phyloP scores from a whole-genome alignment of 768 basidiomycete species.

The Pilatotrama ljubarskyi region DNA sequence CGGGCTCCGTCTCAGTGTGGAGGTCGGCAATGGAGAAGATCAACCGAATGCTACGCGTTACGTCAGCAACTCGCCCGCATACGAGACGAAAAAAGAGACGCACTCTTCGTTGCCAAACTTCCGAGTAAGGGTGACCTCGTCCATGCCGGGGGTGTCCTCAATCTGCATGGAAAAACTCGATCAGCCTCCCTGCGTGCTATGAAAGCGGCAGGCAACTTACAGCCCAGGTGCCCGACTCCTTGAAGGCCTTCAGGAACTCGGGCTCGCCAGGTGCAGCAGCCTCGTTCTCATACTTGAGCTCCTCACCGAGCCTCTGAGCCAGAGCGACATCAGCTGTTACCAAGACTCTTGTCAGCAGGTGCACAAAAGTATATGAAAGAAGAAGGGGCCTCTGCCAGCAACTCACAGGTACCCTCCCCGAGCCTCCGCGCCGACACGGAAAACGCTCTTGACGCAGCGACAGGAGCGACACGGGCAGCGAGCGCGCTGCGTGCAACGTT shows the following conservation, averaged over 20 bases:
- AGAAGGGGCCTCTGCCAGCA: neutral
- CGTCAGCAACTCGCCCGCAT: neutral
- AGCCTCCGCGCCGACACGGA: slow-evolving; percentile 40
- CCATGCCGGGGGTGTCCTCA: slow-evolving; percentile 66
- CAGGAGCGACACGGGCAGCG: slow-evolving; percentile 25
- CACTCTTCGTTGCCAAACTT: slow-evolving; percentile 91
- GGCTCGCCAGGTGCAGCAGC: slow-evolving; percentile 50
- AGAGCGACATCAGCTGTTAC: slow-evolving; percentile 70
- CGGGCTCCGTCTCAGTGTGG: slow-evolving; percentile 45
- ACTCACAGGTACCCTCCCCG: slow-evolving; percentile 48
- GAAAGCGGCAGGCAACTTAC: slow-evolving; percentile 41
- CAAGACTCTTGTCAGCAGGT: neutral
- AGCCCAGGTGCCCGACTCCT: slow-evolving; percentile 73
- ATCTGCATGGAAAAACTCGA: slow-evolving; percentile 45
- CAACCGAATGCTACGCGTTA: slow-evolving; percentile 67
- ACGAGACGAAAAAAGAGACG: slow-evolving; percentile 30
- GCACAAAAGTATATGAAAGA: neutral
- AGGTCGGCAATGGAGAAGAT: slow-evolving; percentile 94
- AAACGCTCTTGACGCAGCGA: slow-evolving; percentile 40
- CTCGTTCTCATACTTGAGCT: slow-evolving; percentile 85
- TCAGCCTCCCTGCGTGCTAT: neutral
- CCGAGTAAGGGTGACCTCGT: slow-evolving; percentile 81
- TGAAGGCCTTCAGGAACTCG: slow-evolving; percentile 78
- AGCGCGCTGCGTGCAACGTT: slow-evolving; percentile 24
- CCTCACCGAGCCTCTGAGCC: slow-evolving; percentile 72